Base-by-base conservation (phyloP, 371 early-diverging fungal genomes). In the Mucor ambiguus region DNA sequence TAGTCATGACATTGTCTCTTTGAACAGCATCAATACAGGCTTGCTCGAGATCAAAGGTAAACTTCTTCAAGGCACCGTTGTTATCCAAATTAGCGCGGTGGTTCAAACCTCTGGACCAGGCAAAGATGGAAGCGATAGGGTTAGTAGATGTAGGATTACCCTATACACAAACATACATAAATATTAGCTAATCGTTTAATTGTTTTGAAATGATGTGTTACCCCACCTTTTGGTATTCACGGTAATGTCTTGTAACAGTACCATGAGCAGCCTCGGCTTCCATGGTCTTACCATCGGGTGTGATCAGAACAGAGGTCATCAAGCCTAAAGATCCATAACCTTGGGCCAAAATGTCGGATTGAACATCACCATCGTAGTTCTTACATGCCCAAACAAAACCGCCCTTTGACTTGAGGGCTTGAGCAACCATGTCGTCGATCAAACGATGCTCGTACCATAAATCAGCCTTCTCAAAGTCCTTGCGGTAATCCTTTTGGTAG, bases 401-500 rank as follows among this genome's bases (percentile, higher is more conserved):
- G 62, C 96, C 96, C 62, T 87, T 81, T 67, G 93, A 93, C 82
- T 96, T 96, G 74, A 96, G 81, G 52, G 91, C 92, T 83, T 96
- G 95, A 22, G 96, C 96, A 70, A 96, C 96, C 95, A 96, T 96
- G 75, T 96, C 96, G 79, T 96, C 96, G 72, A 96, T 95, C 66
- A 96, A 84, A 55, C 93, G 91, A 79, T 96, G 96, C 79, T 96
- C 96, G 73, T 96, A 96, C 93, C 93, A 95, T 75, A 96, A 90
- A 60, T 87, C 87, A 18, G 69, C 69, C 35, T 74, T 80, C 58
- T 93, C 89, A 70, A 89, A 93, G 38, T 86, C 81, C 49, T 75
- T 66, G 68, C 84, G 79, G 82, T 87, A 89, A 18, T 87, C 78
- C 75, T 69, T 64, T 59, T 93, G 89, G 76, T 93, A 96, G 69